phyloP scores from a whole-genome alignment of 257 asterid genomes.

The Cinchona pubescens region DNA sequence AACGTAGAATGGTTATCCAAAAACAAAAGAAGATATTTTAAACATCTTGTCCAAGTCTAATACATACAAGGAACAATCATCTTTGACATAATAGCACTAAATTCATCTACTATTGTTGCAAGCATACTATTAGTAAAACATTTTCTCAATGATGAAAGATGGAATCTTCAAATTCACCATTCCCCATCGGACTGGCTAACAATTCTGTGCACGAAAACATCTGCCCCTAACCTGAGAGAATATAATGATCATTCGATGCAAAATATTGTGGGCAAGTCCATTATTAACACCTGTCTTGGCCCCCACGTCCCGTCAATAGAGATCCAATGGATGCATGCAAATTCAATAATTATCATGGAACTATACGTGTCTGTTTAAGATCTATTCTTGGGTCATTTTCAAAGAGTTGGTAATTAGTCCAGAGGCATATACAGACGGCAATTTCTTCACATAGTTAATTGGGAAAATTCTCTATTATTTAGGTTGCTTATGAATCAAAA shows the following conservation, averaged over 20 bases:
- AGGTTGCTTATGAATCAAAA: too few relatives aligned
- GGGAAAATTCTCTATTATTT: too few relatives aligned
- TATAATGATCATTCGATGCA: not conserved
- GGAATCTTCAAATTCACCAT: not conserved
- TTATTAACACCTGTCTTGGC: not conserved
- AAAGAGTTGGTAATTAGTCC: conserved; percentile 8
- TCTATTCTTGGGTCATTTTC: conserved; percentile 35
- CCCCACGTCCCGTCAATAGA: not conserved
- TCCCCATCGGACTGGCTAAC: not conserved
- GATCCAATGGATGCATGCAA: not conserved
- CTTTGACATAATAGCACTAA: not conserved
- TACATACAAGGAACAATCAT: not conserved
- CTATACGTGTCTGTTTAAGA: conserved; percentile 32
- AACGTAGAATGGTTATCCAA: not conserved
- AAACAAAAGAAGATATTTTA: not conserved
- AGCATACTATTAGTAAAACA: not conserved
- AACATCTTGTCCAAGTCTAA: not conserved
- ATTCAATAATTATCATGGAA: conserved; percentile 14
- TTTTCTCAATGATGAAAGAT: not conserved
- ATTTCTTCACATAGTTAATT: not conserved
- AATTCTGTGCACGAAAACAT: not conserved
- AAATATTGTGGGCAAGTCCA: not conserved
- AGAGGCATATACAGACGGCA: not conserved
- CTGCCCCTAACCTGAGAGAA: not conserved
- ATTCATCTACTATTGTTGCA: not conserved